Conservation (phyloP, 2,329 filamentous ascomycete species). For the Ophiocordyceps camponoti-floridani region DNA sequence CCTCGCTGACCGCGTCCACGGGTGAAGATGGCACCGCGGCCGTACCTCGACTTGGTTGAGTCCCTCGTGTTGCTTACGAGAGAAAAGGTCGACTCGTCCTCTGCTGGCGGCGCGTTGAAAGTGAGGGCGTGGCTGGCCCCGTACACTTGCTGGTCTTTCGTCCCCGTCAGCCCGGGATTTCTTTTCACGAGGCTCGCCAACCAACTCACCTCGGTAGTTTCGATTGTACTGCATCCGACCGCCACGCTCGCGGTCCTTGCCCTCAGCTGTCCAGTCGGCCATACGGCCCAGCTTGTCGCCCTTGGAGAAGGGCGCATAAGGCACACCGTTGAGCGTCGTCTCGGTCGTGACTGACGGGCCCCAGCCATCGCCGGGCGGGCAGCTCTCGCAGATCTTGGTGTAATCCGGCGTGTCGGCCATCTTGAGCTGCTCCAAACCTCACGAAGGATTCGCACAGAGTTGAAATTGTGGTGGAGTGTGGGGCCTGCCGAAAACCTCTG, state of each 20-base stretch:
- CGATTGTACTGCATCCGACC: constrained; percentile 81
- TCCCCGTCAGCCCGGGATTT: not conserved
- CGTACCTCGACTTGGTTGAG: constrained; percentile 69
- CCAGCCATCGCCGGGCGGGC: constrained; percentile 68
- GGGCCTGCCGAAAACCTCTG: constrained; percentile 11
- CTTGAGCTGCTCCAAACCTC: constrained; percentile 5
- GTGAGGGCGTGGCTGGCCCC: constrained; percentile 72
- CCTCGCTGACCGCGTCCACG: constrained; percentile 65
- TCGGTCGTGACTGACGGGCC: constrained; percentile 68
- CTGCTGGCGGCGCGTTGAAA: constrained; percentile 79
- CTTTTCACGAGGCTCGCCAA: not conserved
- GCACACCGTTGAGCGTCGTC: constrained; percentile 83
- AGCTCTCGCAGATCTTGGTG: constrained; percentile 49
- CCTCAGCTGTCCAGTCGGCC: constrained; percentile 92
- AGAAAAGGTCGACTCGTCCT: constrained; percentile 95
- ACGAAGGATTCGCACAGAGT: constrained; percentile 5
- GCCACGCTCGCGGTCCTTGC: constrained; percentile 66
- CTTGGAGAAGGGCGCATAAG: constrained; percentile 96
- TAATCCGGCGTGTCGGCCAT: constrained; percentile 38
- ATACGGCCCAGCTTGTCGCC: constrained; percentile 97
- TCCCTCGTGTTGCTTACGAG: constrained; percentile 92
- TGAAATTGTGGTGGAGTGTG: constrained; percentile 26
- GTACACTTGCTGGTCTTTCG: constrained; percentile 83
- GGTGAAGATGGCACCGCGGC: constrained; percentile 80
- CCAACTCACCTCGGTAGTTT: constrained; percentile 65